A percentile compares a stretch with the other conserved stretches of the same genome.
These are phyloP conservation scores for Escallonia rubra DNA, from an alignment of 129 eudicot species.

Conservation along the genomic window DNA sequence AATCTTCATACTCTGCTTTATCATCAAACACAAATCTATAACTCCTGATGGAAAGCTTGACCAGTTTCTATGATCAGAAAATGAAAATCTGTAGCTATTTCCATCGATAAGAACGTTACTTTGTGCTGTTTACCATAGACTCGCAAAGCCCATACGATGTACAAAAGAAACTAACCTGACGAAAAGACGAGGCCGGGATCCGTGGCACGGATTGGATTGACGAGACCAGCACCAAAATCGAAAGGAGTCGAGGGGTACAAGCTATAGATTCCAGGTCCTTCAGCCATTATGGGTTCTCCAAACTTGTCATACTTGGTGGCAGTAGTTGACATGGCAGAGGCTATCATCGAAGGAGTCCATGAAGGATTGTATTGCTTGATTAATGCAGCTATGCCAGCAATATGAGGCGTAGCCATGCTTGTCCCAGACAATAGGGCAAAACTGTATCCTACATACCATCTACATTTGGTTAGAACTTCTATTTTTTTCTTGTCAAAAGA, in stretches of 20 bases:
- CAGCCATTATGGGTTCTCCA: conserved; percentile 76
- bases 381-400: conserved; percentile 89
- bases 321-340: conserved; percentile 94
- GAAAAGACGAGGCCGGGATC: conserved; percentile 82
- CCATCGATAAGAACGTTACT: too few relatives aligned
- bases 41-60: too few relatives aligned
- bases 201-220: conserved; percentile 51
- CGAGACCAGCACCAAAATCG: conserved; percentile 86
- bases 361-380: conserved; percentile 68
- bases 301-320: conserved; percentile 56
- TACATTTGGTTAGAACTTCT: too few relatives aligned
- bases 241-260: conserved; percentile 71
- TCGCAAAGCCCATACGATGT: too few relatives aligned
- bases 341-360: conserved; percentile 91
- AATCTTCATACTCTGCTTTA: conserved; percentile 62
- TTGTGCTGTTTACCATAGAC: too few relatives aligned
- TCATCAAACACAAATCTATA: not conserved
- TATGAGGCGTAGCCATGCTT: conserved; percentile 96
- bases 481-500: too few relatives aligned
- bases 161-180: conserved; percentile 35
- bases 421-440: conserved; percentile 85
- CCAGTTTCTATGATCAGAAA: too few relatives aligned
- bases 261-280: conserved; percentile 49
- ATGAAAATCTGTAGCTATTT: too few relatives aligned
- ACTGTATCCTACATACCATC: conserved; percentile 34